Evolutionary conservation across 192 early-diverging fungal genomes (phyloP).

Genomic region (Coemansia sp.): DNA sequence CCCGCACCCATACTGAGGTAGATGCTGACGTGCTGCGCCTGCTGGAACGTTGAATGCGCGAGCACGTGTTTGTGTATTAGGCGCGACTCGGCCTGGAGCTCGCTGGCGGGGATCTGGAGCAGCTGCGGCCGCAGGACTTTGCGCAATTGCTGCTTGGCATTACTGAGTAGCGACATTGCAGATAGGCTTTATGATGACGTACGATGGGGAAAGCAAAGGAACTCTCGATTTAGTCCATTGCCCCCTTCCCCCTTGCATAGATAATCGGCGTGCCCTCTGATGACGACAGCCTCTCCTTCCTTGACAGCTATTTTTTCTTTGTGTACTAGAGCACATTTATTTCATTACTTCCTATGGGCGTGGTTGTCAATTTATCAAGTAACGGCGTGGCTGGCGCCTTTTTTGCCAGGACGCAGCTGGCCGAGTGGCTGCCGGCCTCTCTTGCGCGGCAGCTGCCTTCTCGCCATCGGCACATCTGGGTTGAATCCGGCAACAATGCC

Average conservation of each 20-base stretch:
- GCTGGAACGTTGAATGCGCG: neutral
- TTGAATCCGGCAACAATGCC: neutral
- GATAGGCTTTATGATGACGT: too few relatives aligned
- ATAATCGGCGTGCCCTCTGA: neutral
- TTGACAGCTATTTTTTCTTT: neutral
- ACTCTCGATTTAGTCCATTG: too few relatives aligned
- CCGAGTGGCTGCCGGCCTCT: constrained; percentile 26
- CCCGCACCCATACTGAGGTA: constrained; percentile 28
- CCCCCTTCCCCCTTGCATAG: too few relatives aligned
- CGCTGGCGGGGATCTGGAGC: neutral
- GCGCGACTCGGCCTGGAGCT: constrained; percentile 8
- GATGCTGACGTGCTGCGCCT: constrained; percentile 29
- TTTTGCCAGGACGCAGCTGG: constrained; percentile 25
- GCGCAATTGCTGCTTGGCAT: constrained; percentile 28
- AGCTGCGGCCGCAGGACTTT: constrained; percentile 22
- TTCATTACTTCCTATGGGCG: constrained; percentile 1
- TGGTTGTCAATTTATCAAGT: neutral
- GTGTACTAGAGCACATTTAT: neutral
- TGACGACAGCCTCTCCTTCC: neutral
- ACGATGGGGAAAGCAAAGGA: too few relatives aligned
- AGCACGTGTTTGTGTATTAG: constrained; percentile 5
- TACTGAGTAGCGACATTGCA: constrained; percentile 4
- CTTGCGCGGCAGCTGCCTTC: constrained; percentile 9
- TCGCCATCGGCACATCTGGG: constrained; percentile 35
- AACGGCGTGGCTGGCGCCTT: constrained; percentile 26